Evolutionary conservation across 2,329 filamentous ascomycete species (phyloP), one percentile per base, ranked within the genome.

Genomic region (Trichoderma polysporum): DNA sequence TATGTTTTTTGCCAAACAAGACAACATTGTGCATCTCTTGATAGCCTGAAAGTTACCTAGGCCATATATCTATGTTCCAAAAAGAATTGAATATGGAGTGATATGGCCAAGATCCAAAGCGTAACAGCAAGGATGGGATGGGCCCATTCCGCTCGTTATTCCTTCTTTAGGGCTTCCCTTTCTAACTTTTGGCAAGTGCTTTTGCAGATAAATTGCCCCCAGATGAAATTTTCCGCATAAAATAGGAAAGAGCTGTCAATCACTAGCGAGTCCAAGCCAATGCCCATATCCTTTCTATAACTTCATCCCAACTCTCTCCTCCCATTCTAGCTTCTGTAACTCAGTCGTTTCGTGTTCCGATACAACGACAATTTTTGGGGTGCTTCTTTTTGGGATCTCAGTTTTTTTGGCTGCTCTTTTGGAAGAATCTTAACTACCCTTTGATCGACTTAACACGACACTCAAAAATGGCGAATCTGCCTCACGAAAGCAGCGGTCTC

Each of bases 401-500:
- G 60, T 71, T 72, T 73, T 72, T 72, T 72, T 70, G 69, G 70
- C 64, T 69, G 64, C 66, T 68, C 57, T 74, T 70, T 75, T 74
- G 73, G 70, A 70, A 70, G 68, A 69, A 74, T 75, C 54, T 70
- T 73, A 71, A n/a, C 29, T 47, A 41, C 56, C 45, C 47, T 49
- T 56, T 27, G 39, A 66, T 35, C 37, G 9, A 70, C 66, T 63
- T 69, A 74, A 72, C 58, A 70, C 49, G 37, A 50, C 25, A 29
- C 3, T 35, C 25, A 22, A 47, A 15, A 29, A 69, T 70, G 65
- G 22, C 27, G 19, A 58, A 17, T 25, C 50, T 22, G 7, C 53
- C 37, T 35, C 35, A 37, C n/a, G n/a, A 54, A 31, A 25, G 39
- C 2, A 25, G 17, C 12, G 60, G 27, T 31, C 15, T 41, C 19